phyloP scores from a whole-genome alignment of 116 monocot species.

The Iris pallida region DNA sequence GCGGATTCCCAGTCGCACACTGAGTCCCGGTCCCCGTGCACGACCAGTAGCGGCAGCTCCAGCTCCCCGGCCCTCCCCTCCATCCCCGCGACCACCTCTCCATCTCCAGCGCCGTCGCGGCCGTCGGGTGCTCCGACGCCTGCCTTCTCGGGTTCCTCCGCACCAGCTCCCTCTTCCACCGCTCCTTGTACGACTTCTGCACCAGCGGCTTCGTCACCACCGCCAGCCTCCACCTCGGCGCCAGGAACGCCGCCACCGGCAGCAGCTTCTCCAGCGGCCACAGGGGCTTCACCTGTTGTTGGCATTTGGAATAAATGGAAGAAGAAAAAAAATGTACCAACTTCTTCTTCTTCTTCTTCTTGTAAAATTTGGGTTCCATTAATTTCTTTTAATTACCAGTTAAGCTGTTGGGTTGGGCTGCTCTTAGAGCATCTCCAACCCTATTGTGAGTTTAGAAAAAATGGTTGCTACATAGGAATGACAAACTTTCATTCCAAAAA shows the following conservation, averaged over 20 bases:
- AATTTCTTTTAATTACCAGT: no score
- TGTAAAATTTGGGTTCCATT: no score
- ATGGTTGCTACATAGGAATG: no score
- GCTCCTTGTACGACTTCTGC: slow-evolving; percentile 34
- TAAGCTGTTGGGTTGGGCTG: no score
- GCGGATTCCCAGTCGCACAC: slow-evolving; percentile 48
- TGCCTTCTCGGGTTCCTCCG: slow-evolving; percentile 24
- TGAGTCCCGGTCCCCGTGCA: slow-evolving; percentile 47
- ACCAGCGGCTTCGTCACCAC: slow-evolving; percentile 26
- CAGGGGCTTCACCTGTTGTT: slow-evolving; percentile 27
- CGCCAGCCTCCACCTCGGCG: slow-evolving; percentile 40
- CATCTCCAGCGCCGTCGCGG: slow-evolving; percentile 44
- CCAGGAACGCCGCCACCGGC: slow-evolving; percentile 30
- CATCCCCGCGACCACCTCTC: slow-evolving; percentile 26
- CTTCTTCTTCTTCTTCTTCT: no score
- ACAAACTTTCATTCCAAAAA: no score
- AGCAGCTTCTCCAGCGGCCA: slow-evolving; percentile 64
- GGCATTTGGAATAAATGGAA: no score
- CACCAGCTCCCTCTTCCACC: slow-evolving; percentile 50
- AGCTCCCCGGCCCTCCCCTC: slow-evolving; percentile 36
- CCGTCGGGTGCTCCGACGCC: slow-evolving; percentile 29
- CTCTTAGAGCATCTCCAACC: no score
- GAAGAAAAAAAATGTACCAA: no score
- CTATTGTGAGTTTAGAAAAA: no score
- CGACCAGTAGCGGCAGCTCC: slow-evolving; percentile 41